Conservation (phyloP, 148 eudicot species). For the Camellia lanceoleosa region DNA sequence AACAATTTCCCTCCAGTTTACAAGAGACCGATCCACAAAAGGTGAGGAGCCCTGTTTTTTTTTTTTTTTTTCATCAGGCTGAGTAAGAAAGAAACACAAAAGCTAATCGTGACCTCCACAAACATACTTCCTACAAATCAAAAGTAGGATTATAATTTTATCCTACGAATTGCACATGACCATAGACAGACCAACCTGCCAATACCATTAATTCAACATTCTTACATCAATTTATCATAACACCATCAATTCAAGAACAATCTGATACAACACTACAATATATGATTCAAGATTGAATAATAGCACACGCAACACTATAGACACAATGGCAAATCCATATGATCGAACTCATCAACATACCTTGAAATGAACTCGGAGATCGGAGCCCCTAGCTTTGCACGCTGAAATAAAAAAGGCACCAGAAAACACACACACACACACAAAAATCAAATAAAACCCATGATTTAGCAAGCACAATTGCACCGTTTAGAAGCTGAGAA, state of each 20-base stretch:
- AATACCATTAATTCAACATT: not conserved
- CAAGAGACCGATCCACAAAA: constrained; percentile 28
- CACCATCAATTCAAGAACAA: not conserved
- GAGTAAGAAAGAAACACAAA: not conserved
- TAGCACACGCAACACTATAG: not conserved
- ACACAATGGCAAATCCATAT: not conserved
- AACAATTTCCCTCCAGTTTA: constrained; percentile 24
- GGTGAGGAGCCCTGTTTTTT: constrained; percentile 26
- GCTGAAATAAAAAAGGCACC: constrained; percentile 25
- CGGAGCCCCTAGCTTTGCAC: constrained; percentile 59
- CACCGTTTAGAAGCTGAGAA: not conserved
- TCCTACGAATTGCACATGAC: not conserved
- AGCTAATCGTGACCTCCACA: not conserved
- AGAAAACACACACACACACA: too few relatives aligned
- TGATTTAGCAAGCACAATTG: not conserved
- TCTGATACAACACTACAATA: not conserved
- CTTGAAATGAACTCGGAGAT: constrained; percentile 59
- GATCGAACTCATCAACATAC: constrained; percentile 18
- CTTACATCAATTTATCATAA: not conserved
- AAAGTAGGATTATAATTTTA: not conserved
- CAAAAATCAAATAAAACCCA: not conserved
- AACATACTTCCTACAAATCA: not conserved
- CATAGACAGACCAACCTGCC: not conserved
- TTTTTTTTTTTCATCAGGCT: constrained; percentile 33
- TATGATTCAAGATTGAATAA: not conserved